Conservation (phyloP, 2,329 filamentous ascomycete genomes). For the Pseudogymnoascus sp. region DNA sequence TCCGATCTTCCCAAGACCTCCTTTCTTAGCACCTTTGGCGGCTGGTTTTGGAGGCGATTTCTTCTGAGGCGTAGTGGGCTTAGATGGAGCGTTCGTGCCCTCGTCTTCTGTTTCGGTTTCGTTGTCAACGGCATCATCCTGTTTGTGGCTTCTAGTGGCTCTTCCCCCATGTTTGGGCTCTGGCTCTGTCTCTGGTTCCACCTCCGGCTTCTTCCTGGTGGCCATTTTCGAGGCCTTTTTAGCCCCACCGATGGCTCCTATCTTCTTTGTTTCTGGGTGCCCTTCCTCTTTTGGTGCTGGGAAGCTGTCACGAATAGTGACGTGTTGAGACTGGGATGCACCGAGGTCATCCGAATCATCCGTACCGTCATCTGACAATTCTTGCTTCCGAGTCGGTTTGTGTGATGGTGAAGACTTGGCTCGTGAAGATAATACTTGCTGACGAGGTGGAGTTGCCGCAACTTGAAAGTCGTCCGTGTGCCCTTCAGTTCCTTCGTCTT, state of each 20-base stretch:
- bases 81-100: not conserved
- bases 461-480: constrained; percentile 27
- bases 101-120: not conserved
- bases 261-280: constrained; percentile 12
- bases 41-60: not conserved
- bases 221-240: constrained; percentile 18
- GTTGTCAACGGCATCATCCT: not conserved
- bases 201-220: constrained; percentile 17
- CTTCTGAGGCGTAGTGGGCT: not conserved
- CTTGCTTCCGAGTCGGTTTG: not conserved
- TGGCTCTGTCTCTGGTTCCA: not conserved
- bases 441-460: constrained; percentile 23
- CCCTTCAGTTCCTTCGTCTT: constrained; percentile 10
- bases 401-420: not conserved
- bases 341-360: constrained; percentile 24
- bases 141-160: not conserved
- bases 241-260: constrained; percentile 10
- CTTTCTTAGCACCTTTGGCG: constrained; percentile 16
- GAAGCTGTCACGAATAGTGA: constrained; percentile 24
- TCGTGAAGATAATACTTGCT: constrained; percentile 11
- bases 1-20: constrained; percentile 23
- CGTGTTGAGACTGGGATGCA: constrained; percentile 20
- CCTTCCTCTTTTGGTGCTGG: constrained; percentile 16
- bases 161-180: constrained; percentile 3
- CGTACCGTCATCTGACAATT: constrained; percentile 15